A percentile compares a stretch with the other conserved stretches of the same genome.
Conservation (phyloP, 306 rosid species). For the Cucurbita maxima region DNA sequence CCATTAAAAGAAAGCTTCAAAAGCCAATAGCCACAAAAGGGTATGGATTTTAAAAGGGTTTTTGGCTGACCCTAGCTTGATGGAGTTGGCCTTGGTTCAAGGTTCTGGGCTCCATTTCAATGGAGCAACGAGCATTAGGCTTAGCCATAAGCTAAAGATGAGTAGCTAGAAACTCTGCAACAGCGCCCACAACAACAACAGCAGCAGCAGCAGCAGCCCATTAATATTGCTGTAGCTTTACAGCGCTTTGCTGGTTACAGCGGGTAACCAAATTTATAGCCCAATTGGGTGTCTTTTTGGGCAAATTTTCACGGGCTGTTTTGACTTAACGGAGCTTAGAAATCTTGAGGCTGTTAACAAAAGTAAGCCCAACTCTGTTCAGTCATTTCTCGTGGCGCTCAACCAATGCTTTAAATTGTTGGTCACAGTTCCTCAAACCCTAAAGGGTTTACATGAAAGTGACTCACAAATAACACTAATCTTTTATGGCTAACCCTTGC, state of each 20-base stretch:
- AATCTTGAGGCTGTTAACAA: background rate
- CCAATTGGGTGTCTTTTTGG: background rate
- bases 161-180: background rate
- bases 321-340: background rate
- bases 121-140: conserved; percentile 40
- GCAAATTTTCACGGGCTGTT: background rate
- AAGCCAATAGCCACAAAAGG: too few relatives aligned
- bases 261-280: background rate
- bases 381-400: background rate
- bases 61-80: conserved; percentile 44
- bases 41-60: too few relatives aligned
- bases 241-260: background rate
- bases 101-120: conserved; percentile 75
- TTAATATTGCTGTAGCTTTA: background rate
- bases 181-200: background rate
- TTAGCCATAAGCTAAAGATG: conserved; percentile 13
- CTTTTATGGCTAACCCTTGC: too few relatives aligned
- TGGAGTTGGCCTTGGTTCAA: conserved; percentile 40
- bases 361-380: background rate
- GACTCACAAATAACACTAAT: too few relatives aligned
- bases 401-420: background rate
- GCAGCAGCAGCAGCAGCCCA: background rate
- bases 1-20: background rate
- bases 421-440: background rate
- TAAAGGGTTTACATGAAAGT: too few relatives aligned